Conservation (phyloP, 2,329 filamentous ascomycete species). For the Scopulariopsis brevicaulis region DNA sequence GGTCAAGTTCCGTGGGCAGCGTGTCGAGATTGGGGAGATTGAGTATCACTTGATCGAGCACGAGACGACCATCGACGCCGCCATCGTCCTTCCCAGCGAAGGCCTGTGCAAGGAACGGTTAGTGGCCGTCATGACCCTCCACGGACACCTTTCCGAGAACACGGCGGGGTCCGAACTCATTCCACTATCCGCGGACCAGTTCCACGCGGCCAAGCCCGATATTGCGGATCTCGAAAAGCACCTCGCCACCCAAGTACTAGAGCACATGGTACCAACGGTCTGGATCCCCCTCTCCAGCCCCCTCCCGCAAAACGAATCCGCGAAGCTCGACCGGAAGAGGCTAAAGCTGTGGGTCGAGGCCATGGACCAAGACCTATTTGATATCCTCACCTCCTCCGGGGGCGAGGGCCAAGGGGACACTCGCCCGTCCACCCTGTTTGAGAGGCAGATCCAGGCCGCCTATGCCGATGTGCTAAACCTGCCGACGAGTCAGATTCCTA, state of each 20-base stretch:
- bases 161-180: not conserved
- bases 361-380: not conserved
- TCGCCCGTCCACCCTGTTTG: slow-evolving; percentile 28
- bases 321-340: not conserved
- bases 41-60: slow-evolving; percentile 39
- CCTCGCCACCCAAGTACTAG: not conserved
- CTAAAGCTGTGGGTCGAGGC: slow-evolving; percentile 7
- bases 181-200: slow-evolving; percentile 12
- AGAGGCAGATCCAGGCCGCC: slow-evolving; percentile 17
- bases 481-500: slow-evolving; percentile 5
- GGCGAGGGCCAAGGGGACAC: slow-evolving; percentile 8
- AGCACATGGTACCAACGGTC: not conserved
- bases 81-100: slow-evolving; percentile 23
- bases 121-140: not conserved
- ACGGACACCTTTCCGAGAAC: slow-evolving; percentile 11
- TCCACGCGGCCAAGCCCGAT: slow-evolving; percentile 7
- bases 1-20: slow-evolving; percentile 43
- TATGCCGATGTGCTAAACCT: slow-evolving; percentile 7
- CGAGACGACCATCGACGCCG: slow-evolving; percentile 37
- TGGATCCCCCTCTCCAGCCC: slow-evolving; percentile 15
- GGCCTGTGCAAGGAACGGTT: slow-evolving; percentile 7
- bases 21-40: slow-evolving; percentile 32
- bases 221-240: not conserved
- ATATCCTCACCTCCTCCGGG: not conserved
- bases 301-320: slow-evolving; percentile 11